Conservation (phyloP, 1,139 yeast species). For the Debaryomyces subglobosus region DNA sequence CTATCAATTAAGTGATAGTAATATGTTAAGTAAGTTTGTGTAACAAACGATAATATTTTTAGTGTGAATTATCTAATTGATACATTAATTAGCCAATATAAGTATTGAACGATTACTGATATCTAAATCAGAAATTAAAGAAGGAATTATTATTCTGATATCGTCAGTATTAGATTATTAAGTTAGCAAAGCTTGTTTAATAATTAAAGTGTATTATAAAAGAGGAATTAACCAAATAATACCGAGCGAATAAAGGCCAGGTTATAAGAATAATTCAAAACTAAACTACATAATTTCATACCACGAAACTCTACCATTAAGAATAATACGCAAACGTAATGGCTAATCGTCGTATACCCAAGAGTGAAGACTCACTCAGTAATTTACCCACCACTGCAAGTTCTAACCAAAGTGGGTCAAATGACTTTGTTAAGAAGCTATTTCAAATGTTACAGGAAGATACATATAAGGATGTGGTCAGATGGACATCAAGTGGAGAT, state of each 20-base stretch:
- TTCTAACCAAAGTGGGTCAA: slow-evolving; percentile 52
- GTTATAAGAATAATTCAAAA: background rate
- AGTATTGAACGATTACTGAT: background rate
- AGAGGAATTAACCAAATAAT: background rate
- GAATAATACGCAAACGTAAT: background rate
- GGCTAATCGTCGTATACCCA: slow-evolving; percentile 9
- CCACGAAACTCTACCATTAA: background rate
- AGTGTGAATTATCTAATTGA: background rate
- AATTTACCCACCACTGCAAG: slow-evolving; percentile 22
- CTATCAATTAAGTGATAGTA: background rate
- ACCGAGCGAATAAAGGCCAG: background rate
- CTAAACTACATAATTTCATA: background rate
- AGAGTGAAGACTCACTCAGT: slow-evolving; percentile 13
- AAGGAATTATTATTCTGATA: background rate
- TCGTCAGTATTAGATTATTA: background rate
- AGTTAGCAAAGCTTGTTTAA: background rate
- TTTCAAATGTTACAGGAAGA: slow-evolving; percentile 86
- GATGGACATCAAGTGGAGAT: slow-evolving; percentile 85
- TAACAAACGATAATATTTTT: background rate
- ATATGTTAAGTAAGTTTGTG: background rate
- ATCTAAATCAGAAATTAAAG: background rate
- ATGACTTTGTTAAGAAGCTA: slow-evolving; percentile 75
- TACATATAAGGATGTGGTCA: slow-evolving; percentile 68
- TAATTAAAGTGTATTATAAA: background rate
- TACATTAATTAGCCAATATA: background rate